A percentile compares a stretch with the other conserved stretches of the same genome.
Conservation (phyloP, 257 asterid species). For the Solanum dulcamara region DNA sequence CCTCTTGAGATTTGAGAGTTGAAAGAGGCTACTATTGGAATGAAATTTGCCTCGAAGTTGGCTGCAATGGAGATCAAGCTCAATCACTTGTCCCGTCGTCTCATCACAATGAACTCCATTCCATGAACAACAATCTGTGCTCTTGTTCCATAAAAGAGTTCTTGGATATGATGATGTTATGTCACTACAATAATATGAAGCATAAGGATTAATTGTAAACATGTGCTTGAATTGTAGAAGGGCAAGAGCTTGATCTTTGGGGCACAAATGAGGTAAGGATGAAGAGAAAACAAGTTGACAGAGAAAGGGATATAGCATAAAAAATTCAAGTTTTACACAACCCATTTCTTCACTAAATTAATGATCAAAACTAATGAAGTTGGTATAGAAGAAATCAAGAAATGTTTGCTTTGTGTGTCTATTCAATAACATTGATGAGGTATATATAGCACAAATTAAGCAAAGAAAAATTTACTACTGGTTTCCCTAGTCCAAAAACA, state of each 20-base stretch:
- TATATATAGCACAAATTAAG: neutral
- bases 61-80: conserved; percentile 9
- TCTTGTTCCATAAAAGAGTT: neutral
- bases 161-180: too few relatives aligned
- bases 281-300: neutral
- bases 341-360: neutral
- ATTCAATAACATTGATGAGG: neutral
- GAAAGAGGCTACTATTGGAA: conserved; percentile 5
- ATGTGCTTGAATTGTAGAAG: neutral
- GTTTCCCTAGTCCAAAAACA: too few relatives aligned
- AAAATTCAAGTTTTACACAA: neutral
- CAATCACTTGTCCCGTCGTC: neutral
- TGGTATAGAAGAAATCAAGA: neutral
- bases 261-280: neutral
- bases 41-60: conserved; percentile 5
- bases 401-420: neutral
- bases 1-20: neutral
- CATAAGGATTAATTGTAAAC: neutral
- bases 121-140: neutral
- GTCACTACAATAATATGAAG: neutral
- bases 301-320: neutral
- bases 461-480: neutral
- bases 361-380: neutral
- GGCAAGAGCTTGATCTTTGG: neutral
- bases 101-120: conserved; percentile 7